These are phyloP conservation scores for Rosa chinensis DNA, from an alignment of 306 rosid genomes.

Conservation along the genomic window DNA sequence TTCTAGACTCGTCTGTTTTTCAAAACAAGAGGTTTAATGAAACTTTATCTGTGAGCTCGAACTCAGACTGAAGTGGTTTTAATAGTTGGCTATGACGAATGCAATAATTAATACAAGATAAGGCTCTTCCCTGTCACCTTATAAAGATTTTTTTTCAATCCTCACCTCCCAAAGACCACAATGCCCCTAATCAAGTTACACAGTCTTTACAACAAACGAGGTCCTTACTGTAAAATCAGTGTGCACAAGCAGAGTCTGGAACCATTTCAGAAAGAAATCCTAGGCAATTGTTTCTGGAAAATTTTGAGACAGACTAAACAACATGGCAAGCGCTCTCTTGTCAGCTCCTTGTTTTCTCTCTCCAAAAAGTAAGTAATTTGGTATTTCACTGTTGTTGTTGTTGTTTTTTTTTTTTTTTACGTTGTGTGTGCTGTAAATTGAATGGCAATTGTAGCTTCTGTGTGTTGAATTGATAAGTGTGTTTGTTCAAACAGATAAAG, in stretches of 20 bases:
- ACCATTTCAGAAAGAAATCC: constrained; percentile 12
- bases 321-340: constrained; percentile 72
- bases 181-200: constrained; percentile 26
- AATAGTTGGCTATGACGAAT: constrained; percentile 18
- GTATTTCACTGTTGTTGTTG: neutral
- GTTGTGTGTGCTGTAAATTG: neutral
- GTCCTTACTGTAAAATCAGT: constrained; percentile 37
- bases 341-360: constrained; percentile 50
- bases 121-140: constrained; percentile 17
- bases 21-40: neutral
- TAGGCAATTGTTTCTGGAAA: constrained; percentile 8
- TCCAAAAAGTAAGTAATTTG: constrained; percentile 47
- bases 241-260: neutral
- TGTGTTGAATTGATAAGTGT: neutral
- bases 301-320: neutral
- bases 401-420: neutral
- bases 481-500: constrained; percentile 53
- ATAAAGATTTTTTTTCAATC: neutral
- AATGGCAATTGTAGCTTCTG: neutral
- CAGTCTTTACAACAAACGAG: neutral
- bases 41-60: constrained; percentile 5
- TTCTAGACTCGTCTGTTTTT: neutral
- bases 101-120: constrained; percentile 28
- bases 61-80: constrained; percentile 19
- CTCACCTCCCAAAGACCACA: constrained; percentile 8